Percentiles rank a stretch among this genome's conserved stretches.
These are phyloP conservation scores for Glycine latifolia DNA, from an alignment of 306 rosid genomes.

Conservation along the genomic window DNA sequence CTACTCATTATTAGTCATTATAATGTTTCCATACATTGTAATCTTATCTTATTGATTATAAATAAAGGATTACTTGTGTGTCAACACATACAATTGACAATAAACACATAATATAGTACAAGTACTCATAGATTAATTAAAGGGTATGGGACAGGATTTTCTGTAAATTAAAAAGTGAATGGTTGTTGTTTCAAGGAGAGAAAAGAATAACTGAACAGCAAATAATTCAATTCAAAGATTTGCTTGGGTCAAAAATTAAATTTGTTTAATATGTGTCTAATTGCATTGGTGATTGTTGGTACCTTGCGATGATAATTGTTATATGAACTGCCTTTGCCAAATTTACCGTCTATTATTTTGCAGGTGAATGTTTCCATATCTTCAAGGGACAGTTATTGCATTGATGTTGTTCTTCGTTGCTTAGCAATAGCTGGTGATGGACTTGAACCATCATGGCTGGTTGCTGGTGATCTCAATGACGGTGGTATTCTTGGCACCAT, in stretches of 20 bases:
- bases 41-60: too few species aligned
- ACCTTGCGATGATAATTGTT: conserved; percentile 2
- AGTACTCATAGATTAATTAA: neutral
- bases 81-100: too few species aligned
- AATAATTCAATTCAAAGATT: conserved; percentile 30
- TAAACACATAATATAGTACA: too few species aligned
- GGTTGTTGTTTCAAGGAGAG: conserved; percentile 16
- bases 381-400: conserved; percentile 73
- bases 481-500: conserved; percentile 85
- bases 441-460: conserved; percentile 55
- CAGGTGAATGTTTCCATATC: conserved; percentile 84
- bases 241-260: conserved; percentile 20
- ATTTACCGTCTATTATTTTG: conserved; percentile 33
- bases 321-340: conserved; percentile 29
- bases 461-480: conserved; percentile 51
- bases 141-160: neutral
- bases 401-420: conserved; percentile 91
- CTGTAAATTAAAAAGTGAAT: conserved; percentile 19
- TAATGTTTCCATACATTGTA: too few species aligned
- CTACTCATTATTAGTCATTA: too few species aligned
- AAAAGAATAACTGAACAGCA: neutral
- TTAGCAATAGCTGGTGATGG: conserved; percentile 87
- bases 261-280: conserved; percentile 14
- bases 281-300: conserved; percentile 5
- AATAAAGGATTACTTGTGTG: too few species aligned